phyloP scores from a whole-genome alignment of 495 filamentous ascomycete genomes.

The Parmelia sp. region DNA sequence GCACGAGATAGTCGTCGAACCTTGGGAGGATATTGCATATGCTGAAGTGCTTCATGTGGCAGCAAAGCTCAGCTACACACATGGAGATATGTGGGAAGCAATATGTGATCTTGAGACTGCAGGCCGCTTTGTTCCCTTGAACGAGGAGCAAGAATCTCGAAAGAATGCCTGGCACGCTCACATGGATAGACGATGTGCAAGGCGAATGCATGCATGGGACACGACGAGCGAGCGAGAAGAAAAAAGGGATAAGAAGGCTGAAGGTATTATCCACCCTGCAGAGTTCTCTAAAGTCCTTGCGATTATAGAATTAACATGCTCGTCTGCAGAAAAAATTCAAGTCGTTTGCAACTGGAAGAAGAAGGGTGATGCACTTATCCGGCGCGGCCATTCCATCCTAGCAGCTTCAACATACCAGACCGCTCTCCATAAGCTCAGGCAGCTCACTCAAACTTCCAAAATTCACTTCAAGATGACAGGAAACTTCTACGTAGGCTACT shows the following conservation, averaged over 20 bases:
- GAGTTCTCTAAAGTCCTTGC: no score
- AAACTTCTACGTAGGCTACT: no score
- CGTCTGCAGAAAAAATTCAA: neutral
- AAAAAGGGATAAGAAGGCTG: neutral
- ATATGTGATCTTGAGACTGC: neutral
- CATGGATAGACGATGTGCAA: neutral
- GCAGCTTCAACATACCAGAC: neutral
- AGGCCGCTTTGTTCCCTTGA: neutral
- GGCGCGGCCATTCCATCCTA: neutral
- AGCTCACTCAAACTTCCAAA: accelerated
- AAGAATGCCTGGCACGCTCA: neutral
- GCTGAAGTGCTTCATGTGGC: neutral
- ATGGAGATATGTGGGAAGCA: neutral
- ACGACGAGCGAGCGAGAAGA: no score
- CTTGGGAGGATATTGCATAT: neutral
- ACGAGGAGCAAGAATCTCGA: neutral
- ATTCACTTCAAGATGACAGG: no score
- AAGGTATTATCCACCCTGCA: neutral
- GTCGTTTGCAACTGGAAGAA: neutral
- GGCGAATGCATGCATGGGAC: no score
- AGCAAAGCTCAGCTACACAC: neutral
- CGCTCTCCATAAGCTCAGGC: neutral
- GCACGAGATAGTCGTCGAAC: neutral
- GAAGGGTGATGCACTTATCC: neutral
- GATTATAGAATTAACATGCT: neutral